A percentile compares a stretch with the other conserved stretches of the same genome.
Evolutionary conservation across 495 filamentous ascomycete species (phyloP).

Genomic region (Trichoderma orchidacearum): DNA sequence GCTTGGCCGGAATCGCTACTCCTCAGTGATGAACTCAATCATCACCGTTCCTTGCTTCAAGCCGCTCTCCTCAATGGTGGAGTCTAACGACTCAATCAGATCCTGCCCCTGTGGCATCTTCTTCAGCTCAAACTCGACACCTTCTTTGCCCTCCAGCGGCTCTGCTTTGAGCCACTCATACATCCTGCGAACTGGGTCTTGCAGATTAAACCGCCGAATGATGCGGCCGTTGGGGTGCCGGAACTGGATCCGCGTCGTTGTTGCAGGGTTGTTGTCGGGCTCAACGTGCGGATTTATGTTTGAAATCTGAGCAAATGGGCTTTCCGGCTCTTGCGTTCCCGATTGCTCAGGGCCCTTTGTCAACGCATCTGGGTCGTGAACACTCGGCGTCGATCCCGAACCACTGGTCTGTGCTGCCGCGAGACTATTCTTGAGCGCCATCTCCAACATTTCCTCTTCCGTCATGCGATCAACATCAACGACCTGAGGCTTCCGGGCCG

Average conservation of each 20-base stretch:
- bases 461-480: slow-evolving; percentile 77
- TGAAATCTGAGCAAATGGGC: slow-evolving; percentile 52
- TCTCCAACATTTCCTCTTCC: slow-evolving; percentile 90
- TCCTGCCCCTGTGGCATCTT: slow-evolving; percentile 57
- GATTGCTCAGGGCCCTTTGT: slow-evolving; percentile 37
- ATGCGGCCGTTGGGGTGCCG: slow-evolving; percentile 66
- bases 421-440: slow-evolving; percentile 81
- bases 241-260: slow-evolving; percentile 83
- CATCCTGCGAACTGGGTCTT: slow-evolving; percentile 68
- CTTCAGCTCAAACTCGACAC: slow-evolving; percentile 71
- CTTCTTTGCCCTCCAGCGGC: slow-evolving; percentile 60
- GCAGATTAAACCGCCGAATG: slow-evolving; percentile 66
- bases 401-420: slow-evolving; percentile 14
- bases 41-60: slow-evolving; percentile 84
- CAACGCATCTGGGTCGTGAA: slow-evolving; percentile 69
- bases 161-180: slow-evolving; percentile 96
- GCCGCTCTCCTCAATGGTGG: slow-evolving; percentile 69
- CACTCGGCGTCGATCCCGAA: slow-evolving; percentile 14
- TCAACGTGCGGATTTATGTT: slow-evolving; percentile 61
- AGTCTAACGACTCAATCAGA: slow-evolving; percentile 57
- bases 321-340: slow-evolving; percentile 8
- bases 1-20: slow-evolving; percentile 5
- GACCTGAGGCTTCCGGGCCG: slow-evolving; percentile 52
- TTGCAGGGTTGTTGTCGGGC: slow-evolving; percentile 51
- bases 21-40: slow-evolving; percentile 74